A percentile compares a stretch with the other conserved stretches of the same genome.
Evolutionary conservation across 805 yeast genomes (phyloP).

Genomic region (Saccharomyces kudriavzevii): DNA sequence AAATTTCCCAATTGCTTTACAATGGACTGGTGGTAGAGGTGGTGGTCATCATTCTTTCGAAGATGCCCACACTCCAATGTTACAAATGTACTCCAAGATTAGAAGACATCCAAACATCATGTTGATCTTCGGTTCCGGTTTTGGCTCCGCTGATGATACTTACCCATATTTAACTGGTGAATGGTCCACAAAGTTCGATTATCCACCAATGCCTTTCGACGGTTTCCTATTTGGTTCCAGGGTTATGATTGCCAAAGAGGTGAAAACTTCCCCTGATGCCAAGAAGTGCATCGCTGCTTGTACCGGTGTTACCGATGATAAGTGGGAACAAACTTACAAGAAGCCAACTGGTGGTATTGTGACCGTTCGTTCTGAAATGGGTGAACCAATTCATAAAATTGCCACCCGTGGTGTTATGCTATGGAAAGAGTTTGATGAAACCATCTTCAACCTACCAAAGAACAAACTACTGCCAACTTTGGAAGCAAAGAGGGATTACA

Average conservation of each 20-base stretch:
- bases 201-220: conserved; percentile 98
- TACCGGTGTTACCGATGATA: conserved; percentile 76
- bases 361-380: conserved; percentile 97
- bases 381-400: conserved; percentile 97
- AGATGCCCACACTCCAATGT: conserved; percentile 96
- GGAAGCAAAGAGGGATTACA: conserved; percentile 74
- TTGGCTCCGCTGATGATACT: conserved; percentile 94
- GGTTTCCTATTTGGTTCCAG: conserved; percentile 95
- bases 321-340: conserved; percentile 94
- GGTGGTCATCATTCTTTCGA: conserved; percentile 99
- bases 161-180: conserved; percentile 96
- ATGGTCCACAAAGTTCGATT: conserved; percentile 82
- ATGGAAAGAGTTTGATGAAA: conserved; percentile 96
- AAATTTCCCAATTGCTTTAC: conserved; percentile 89
- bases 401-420: conserved; percentile 96
- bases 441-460: conserved; percentile 86
- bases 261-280: conserved; percentile 87
- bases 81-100: conserved; percentile 91
- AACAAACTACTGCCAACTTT: conserved; percentile 75
- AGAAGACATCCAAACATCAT: conserved; percentile 86
- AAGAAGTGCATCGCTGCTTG: conserved; percentile 86
- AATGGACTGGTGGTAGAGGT: conserved; percentile 99
- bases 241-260: conserved; percentile 96
- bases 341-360: conserved; percentile 94
- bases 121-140: conserved; percentile 95